Evolutionary conservation across 352 stramenopile species (phyloP), one percentile per base, ranked within the genome.

Genomic region (Pythium pyrilobum): DNA sequence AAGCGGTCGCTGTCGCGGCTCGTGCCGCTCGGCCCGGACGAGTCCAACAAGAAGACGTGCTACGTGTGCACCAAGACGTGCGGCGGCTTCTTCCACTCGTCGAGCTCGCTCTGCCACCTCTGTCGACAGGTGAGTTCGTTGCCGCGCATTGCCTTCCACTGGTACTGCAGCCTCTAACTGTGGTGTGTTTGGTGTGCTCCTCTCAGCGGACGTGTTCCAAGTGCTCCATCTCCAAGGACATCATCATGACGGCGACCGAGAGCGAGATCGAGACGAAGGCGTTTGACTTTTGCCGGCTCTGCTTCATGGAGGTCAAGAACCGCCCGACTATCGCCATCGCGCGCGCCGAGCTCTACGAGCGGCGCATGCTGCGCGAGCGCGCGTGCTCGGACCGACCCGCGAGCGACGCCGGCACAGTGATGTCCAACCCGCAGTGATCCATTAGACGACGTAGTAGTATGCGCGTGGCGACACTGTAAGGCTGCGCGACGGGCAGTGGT

Each of bases 231-330:
- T 52, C 39, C 16, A 54, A 56, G 40, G 16, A 39, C 15, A 56
- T 62, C 46, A 56, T 62, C 47, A 49, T 62, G 25, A 37, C 54
- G n/a, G 39, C 42, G 10, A 46, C 45, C 1, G 49, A 31, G 18
- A 48, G 27, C 18, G 49, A 56, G 49, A 40, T n/a, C 49, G 49
- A 56, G 49, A 29, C 38, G 11, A 56, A 41, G 20, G 28, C 49
- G 18, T 56, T 57, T 25, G 55, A 54, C 8, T 62, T 56, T 33
- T 62, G 55, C 13, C 55, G 55, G 9, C 24, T 62, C 7, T 62
- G 55, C 20, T 52, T 62, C 20, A 40, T 56, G 15, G 47, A 56
- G 18, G 46, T 62, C n/a, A 52, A 56, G 39, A 56, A 51, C 31
- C 39, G 43, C 1, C 52, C 55, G 28, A 62, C 55, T 1, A 18